Percentiles rank a stretch among this genome's conserved stretches.
phyloP scores from a whole-genome alignment of 2,329 filamentous ascomycete genomes.

The Zarea fungicola region DNA sequence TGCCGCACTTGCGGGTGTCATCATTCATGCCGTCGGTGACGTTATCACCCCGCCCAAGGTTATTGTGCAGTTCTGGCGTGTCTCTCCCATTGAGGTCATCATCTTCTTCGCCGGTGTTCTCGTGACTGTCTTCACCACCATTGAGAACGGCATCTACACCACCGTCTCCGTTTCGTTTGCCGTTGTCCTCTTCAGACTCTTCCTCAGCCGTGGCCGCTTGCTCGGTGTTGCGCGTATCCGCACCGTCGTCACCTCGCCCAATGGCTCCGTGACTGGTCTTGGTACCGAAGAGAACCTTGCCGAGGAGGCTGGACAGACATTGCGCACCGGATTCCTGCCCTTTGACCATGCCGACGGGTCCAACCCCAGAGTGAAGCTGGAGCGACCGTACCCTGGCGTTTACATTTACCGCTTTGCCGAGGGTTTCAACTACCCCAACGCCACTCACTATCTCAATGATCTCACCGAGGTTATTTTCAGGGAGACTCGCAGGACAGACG shows the following conservation, averaged over 20 bases:
- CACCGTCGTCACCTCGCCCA: conserved; percentile 12
- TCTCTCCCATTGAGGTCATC: conserved; percentile 81
- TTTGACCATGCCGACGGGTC: conserved; percentile 84
- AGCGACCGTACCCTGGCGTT: conserved; percentile 80
- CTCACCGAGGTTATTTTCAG: conserved; percentile 51
- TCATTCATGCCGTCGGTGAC: conserved; percentile 93
- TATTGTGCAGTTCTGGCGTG: conserved; percentile 91
- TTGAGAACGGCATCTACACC: conserved; percentile 89
- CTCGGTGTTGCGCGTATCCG: conserved; percentile 48
- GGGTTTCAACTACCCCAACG: conserved; percentile 95
- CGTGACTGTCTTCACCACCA: conserved; percentile 80
- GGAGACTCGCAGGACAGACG: conserved; percentile 40
- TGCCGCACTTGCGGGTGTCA: conserved; percentile 76
- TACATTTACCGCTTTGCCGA: conserved; percentile 96
- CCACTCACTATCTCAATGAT: conserved; percentile 80
- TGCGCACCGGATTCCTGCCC: conserved; percentile 78
- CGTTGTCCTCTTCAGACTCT: conserved; percentile 75
- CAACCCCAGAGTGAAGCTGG: conserved; percentile 76
- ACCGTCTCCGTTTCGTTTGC: conserved; percentile 74
- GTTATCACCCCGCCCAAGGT: conserved; percentile 87
- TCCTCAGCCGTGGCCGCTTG: conserved; percentile 78
- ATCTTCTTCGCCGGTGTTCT: conserved; percentile 93
- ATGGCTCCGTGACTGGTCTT: conserved; percentile 11
- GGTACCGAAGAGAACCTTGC: conserved; percentile 37
- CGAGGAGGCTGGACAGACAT: conserved; percentile 37